Conservation (phyloP, 306 rosid species). For the Aeschynomene evenia region DNA sequence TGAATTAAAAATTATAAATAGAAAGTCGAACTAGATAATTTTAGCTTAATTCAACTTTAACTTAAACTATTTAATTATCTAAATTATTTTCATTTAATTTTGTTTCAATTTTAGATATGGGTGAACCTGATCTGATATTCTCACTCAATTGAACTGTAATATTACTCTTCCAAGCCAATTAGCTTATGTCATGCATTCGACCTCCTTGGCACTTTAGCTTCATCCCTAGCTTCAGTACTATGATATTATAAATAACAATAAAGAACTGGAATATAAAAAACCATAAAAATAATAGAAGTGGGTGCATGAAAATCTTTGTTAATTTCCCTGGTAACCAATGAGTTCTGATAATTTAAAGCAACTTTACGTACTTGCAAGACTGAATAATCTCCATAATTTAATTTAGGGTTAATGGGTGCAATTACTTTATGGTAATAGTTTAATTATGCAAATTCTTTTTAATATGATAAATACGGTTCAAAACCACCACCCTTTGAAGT, state of each 20-base stretch:
- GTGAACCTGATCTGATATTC: no score
- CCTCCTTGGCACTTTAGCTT: background rate
- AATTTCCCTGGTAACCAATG: constrained; percentile 38
- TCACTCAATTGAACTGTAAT: background rate
- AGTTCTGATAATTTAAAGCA: constrained; percentile 26
- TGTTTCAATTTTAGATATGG: no score
- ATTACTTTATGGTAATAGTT: background rate
- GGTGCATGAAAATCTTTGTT: constrained; percentile 14
- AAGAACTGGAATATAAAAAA: background rate
- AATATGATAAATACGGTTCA: background rate
- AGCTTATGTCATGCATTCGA: constrained; percentile 17
- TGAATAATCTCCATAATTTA: background rate
- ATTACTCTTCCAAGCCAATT: background rate
- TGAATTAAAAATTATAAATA: no score
- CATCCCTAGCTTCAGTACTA: background rate
- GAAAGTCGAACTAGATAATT: no score
- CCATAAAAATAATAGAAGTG: constrained; percentile 38
- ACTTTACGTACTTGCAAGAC: constrained; percentile 29
- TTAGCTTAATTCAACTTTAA: no score
- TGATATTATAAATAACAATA: no score
- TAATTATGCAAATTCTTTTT: background rate
- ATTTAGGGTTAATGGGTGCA: background rate
- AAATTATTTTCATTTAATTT: no score
- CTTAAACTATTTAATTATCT: no score
- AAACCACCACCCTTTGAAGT: background rate